A percentile compares a stretch with the other conserved stretches of the same genome.
These are phyloP conservation scores for Penstemon davidsonii DNA, from an alignment of 257 asterid species.

Conservation along the genomic window DNA sequence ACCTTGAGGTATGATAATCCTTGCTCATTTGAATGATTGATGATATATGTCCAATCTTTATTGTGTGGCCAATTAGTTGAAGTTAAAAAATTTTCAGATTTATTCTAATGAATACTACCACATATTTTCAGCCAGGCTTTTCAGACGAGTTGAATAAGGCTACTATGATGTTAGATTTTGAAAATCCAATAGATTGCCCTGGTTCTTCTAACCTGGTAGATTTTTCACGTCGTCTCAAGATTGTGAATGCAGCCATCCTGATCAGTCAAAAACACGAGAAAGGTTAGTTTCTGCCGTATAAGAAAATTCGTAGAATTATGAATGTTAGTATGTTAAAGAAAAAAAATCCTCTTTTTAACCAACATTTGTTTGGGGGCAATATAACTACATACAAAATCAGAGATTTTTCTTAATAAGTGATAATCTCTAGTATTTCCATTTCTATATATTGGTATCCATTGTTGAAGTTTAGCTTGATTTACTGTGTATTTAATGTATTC, in stretches of 20 bases:
- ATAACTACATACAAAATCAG: neutral
- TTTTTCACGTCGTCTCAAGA: conserved; percentile 72
- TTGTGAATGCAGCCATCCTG: conserved; percentile 87
- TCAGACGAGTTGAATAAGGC: conserved; percentile 86
- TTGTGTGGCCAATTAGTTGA: no score
- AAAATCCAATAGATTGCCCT: conserved; percentile 70
- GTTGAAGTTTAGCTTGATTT: neutral
- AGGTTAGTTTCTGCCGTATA: conserved; percentile 45
- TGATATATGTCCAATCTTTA: no score
- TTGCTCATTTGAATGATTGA: no score
- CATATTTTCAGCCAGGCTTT: conserved; percentile 55
- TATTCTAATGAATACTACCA: no score
- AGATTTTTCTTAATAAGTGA: neutral
- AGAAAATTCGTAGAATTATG: neutral
- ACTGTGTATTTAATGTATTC: neutral
- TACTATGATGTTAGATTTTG: conserved; percentile 76
- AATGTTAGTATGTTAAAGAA: neutral
- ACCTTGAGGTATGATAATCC: no score
- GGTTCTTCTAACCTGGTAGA: conserved; percentile 60
- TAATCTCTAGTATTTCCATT: neutral
- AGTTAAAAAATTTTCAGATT: no score
- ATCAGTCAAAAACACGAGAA: conserved; percentile 90
- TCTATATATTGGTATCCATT: neutral
- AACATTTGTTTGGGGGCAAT: neutral
- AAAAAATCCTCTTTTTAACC: neutral